Evolutionary conservation across 2,329 filamentous ascomycete species (phyloP), one percentile per base, ranked within the genome.

Genomic region (Ophiostoma ulmi): DNA sequence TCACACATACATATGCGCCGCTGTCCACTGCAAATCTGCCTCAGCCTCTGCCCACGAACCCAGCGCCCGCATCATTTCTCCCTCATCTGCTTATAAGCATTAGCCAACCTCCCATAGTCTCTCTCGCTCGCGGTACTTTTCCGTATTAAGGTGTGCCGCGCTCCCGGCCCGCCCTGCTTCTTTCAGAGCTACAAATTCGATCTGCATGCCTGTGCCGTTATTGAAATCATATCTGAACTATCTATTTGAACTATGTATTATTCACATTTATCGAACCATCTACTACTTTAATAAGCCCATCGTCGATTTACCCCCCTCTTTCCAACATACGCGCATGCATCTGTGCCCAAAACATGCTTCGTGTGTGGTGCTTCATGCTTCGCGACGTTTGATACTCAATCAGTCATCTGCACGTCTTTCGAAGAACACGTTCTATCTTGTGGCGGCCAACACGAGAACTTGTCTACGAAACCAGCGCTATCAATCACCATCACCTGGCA

Each of bases 281-380:
- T 20, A 48, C 17, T 20, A n/a, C 44, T 48, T 48, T 10, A 11
- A 48, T 20, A 48, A 48, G 17, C 26, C 26, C 22, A 63, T 63
- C 58, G 58, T 36, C 58, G 58, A 63, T 22, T 67, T 36, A 3
- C n/a, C 31, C 36, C 11, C 17, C 22, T 44, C 22, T 44, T 36
- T 22, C 11, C 55, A 36, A 22, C 69, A 39, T 69, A 38, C 39
- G 26, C 48, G 41, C 61, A 67, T 63, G 70, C 70, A 71, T 71
- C 66, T 41, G 35, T 71, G 70, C 70, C 70, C 70, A 67, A 71
- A 66, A 5, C 69, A 63, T 67, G 67, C 20, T 11, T 39, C 36
- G 13, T 11, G 20, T 17, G 31, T 38, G 31, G 14, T 31, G 31
- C 36, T 22, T 22, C 20, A 13, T 65, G 36, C 22, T 58, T 58